phyloP scores from a whole-genome alignment of 371 early-diverging fungal genomes.

The Massospora cicadina region DNA sequence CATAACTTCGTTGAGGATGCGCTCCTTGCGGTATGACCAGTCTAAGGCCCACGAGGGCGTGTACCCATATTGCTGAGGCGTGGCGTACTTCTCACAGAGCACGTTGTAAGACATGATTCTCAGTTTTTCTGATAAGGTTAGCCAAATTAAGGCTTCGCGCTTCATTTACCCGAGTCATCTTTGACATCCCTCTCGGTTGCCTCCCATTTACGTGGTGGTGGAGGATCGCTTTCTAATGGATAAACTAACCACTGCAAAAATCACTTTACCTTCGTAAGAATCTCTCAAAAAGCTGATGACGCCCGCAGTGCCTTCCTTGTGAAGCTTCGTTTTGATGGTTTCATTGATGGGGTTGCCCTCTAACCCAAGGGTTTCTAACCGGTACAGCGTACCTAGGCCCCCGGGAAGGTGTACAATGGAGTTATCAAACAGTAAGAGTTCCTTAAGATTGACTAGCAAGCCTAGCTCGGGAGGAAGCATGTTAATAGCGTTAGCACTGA shows the following conservation, averaged over 20 bases:
- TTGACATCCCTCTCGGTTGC: slow-evolving; percentile 5
- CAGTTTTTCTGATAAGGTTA: slow-evolving; percentile 31
- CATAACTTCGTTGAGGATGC: slow-evolving; percentile 73
- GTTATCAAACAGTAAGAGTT: slow-evolving; percentile 89
- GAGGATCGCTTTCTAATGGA: slow-evolving; percentile 50
- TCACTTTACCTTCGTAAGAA: slow-evolving; percentile 49
- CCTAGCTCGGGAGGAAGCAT: slow-evolving; percentile 84
- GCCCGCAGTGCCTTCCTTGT: slow-evolving; percentile 73
- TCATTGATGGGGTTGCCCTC: slow-evolving; percentile 95
- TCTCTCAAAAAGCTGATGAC: slow-evolving; percentile 87
- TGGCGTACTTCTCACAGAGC: slow-evolving; percentile 82
- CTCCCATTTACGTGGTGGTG: slow-evolving; percentile 85
- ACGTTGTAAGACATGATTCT: slow-evolving; percentile 93
- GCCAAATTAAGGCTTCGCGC: slow-evolving; percentile 3
- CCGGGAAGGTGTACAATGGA: slow-evolving; percentile 67
- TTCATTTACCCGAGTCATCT: slow-evolving; percentile 8
- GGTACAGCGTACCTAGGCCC: slow-evolving; percentile 86
- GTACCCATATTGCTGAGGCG: slow-evolving; percentile 76
- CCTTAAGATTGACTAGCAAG: slow-evolving; percentile 58
- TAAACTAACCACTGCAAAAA: neutral
- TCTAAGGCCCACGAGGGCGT: slow-evolving; percentile 93
- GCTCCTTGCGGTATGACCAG: slow-evolving; percentile 89
- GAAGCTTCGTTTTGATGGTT: slow-evolving; percentile 55
- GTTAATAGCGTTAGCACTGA: slow-evolving; percentile 79
- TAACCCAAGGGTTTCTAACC: slow-evolving; percentile 80